phyloP scores from a whole-genome alignment of 306 rosid species.

The Mucuna pruriens region DNA sequence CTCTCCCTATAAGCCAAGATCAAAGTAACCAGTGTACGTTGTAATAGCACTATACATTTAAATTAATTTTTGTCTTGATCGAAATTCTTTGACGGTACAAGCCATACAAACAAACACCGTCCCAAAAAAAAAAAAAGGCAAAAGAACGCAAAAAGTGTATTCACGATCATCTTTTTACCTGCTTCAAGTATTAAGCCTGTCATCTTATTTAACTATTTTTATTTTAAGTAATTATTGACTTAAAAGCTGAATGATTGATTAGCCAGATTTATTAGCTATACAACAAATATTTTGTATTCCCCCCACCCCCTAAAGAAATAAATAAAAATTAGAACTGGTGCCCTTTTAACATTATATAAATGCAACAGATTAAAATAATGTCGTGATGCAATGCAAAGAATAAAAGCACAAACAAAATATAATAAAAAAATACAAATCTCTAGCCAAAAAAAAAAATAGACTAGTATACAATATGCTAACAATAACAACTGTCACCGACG shows the following conservation, averaged over 20 bases:
- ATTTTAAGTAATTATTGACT: neutral
- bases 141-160: too few species aligned
- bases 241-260: neutral
- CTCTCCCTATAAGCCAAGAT: neutral
- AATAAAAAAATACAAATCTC: slow-evolving; percentile 13
- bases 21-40: neutral
- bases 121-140: too few species aligned
- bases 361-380: neutral
- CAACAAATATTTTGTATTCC: neutral
- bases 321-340: neutral
- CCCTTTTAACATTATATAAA: neutral
- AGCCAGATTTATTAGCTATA: neutral
- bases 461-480: slow-evolving; percentile 19
- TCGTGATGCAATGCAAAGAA: neutral
- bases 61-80: neutral
- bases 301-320: neutral
- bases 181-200: neutral
- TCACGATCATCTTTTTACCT: neutral
- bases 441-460: neutral
- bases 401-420: neutral
- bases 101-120: neutral
- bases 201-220: neutral
- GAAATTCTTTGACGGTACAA: neutral
- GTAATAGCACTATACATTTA: neutral
- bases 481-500: slow-evolving; percentile 39